A percentile compares a stretch with the other conserved stretches of the same genome.
Evolutionary conservation across 78 protist species (phyloP).

Genomic region (Chrysochromulina tobinii): DNA sequence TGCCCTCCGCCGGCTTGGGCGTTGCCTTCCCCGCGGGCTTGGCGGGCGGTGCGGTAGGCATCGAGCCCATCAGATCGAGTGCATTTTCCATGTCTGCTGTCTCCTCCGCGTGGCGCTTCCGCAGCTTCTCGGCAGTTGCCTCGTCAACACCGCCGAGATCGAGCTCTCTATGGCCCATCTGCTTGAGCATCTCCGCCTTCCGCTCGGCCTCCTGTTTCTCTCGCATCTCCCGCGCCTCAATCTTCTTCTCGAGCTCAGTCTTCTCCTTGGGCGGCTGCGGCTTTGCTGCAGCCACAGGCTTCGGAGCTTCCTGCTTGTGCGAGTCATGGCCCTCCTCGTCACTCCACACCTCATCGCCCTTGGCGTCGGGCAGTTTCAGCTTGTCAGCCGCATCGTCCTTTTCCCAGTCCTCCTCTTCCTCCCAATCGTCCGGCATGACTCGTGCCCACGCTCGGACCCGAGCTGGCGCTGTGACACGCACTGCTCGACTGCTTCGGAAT

Average conservation of each 20-base stretch:
- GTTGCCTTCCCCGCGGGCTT: not conserved
- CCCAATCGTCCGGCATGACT: not conserved
- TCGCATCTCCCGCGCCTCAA: not conserved
- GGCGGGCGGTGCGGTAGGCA: not conserved
- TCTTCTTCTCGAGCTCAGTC: not conserved
- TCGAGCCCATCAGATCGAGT: not conserved
- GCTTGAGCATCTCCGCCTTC: not conserved
- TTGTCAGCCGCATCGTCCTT: not conserved
- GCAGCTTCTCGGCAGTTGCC: not conserved
- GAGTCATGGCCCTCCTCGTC: not conserved
- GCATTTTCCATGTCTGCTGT: not conserved
- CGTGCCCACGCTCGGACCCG: not conserved
- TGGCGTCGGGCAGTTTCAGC: not conserved
- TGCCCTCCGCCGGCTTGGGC: not conserved
- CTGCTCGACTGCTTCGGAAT: too few species aligned
- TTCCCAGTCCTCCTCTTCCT: not conserved
- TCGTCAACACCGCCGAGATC: not conserved
- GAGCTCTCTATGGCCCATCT: not conserved
- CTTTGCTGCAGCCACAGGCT: not conserved
- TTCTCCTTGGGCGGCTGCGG: not conserved
- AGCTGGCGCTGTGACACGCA: too few species aligned
- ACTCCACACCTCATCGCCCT: not conserved
- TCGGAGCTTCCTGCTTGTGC: not conserved
- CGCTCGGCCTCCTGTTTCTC: not conserved
- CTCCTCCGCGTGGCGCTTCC: not conserved